Base-by-base conservation (phyloP, 1,139 yeast species). In the Meyerozyma sp. region DNA sequence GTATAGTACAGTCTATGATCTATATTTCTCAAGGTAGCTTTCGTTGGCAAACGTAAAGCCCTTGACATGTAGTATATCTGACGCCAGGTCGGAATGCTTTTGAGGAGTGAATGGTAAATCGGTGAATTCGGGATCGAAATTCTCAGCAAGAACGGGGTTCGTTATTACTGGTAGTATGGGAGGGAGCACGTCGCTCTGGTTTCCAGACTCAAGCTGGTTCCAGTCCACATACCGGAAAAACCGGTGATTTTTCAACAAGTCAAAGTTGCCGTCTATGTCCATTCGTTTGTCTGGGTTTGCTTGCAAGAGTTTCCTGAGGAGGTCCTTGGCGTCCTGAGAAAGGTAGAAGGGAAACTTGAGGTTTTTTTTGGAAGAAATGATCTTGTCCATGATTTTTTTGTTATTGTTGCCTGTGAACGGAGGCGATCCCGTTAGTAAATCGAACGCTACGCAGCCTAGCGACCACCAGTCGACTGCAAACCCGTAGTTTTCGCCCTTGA, bases 381-480 rank as follows among this genome's bases (percentile, higher is more conserved):
- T 88, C 62, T 88, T 90, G 50, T 88, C 91, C 56, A 84, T 74
- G 40, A 93, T 89, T 44, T 80, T 79, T 59, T 87, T 87, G 58
- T 87, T 87, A 57, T 86, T 89, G 49, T 80, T 84, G 2, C 98
- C 98, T 0, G 95, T 87, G 61, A 89, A 91, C 2, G 98, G 98
- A 1, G 98, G 98, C 40, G 84, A 77, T 0, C 98, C 98, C 0
- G 95, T 86, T 36, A 93, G 69, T 69, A 93, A 74, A 62, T 93
- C 98, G 60, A 72, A 89, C 27, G 89, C 77, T 7, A 93, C 88
- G 51, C 96, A 89, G 0, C 98, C 98, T 27, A 93, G 70, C 0
- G 97, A 89, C 95, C 98, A 93, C 95, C 97, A 93, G 60, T 93
- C 98, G 9, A 94, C 96, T 8, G 82, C 76, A 50, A 78, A 83